Base-by-base conservation (phyloP, 768 basidiomycete species). In the Termitomyces sp. region DNA sequence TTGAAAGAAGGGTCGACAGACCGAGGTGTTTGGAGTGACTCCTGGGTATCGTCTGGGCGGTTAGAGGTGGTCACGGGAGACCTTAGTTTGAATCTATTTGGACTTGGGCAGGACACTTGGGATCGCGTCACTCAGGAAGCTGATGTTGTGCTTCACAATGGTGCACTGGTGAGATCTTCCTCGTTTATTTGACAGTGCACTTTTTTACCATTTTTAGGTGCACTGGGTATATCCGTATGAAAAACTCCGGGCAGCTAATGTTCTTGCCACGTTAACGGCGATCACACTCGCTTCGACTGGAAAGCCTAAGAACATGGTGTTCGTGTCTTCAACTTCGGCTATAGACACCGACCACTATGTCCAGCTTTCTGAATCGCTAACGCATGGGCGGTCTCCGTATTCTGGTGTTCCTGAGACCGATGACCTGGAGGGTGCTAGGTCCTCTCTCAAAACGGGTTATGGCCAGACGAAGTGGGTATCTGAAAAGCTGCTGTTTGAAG, bases 221-320 rank as follows among this genome's bases (percentile, higher is more conserved):
- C 97, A 99, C 67, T 99, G 97, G 97, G 92, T 99, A 3, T 99
- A 97, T 71, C 94, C 95, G 0, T 99, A 99, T 73, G 89, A 95
- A 68, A 93, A 87, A 69, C 80, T 99, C 11, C 90, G 95, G 7
- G 80, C 87, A 0, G 83, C 95, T 14, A 99, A 99, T 70, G 97
- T 98, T n/a, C 66, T 95, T 11, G 88, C 90, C 0, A 99, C 97
- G 6, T 67, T 99, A 56, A 89, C 90, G 2, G 86, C 87, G 6
- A 78, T 97, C 42, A 82, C 90, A 34, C 82, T 99, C 27, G 92
- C 92, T 3, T 82, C 86, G 12, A 78, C 81, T 8, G 76, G 78
- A 23, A 91, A 85, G 66, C 82, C 86, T 34, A 99, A 99, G 74
- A 68, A 76, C 2, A 69, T 98, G 56, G 85, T 94, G 1, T 98